These are phyloP conservation scores for Vavraia culicis DNA, from an alignment of 371 early-diverging fungal genomes.

Conservation along the genomic window DNA sequence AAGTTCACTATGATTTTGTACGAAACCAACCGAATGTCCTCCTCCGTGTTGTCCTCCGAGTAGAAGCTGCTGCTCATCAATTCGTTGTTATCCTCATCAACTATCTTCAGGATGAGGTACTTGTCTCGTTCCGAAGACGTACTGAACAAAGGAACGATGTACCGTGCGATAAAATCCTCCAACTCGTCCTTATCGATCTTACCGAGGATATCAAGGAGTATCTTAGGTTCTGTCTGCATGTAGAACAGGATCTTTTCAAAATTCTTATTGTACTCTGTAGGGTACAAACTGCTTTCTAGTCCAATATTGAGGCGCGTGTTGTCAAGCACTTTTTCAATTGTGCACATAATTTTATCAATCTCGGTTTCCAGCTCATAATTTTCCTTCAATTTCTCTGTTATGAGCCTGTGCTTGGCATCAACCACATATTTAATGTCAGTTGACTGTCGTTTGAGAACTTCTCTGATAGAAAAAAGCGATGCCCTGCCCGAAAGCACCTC, in stretches of 20 bases:
- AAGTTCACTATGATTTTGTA: background rate
- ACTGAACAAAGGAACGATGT: slow-evolving; percentile 69
- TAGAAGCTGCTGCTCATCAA: slow-evolving; percentile 1
- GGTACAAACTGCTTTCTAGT: slow-evolving; percentile 49
- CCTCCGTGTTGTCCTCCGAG: slow-evolving; percentile 2
- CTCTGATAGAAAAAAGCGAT: too few relatives aligned
- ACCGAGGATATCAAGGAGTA: slow-evolving; percentile 61
- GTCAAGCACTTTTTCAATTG: slow-evolving; percentile 73
- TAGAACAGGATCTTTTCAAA: slow-evolving; percentile 74
- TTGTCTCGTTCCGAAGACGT: slow-evolving; percentile 78
- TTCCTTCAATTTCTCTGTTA: slow-evolving; percentile 54
- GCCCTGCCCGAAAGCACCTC: too few relatives aligned
- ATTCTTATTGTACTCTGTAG: slow-evolving; percentile 43
- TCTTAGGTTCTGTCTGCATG: slow-evolving; percentile 73
- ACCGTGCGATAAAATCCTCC: slow-evolving; percentile 59
- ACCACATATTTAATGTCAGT: slow-evolving; percentile 28
- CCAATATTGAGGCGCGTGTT: slow-evolving; percentile 64
- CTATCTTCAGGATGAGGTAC: slow-evolving; percentile 68
- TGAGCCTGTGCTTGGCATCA: slow-evolving; percentile 23
- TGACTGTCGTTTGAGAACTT: too few relatives aligned
- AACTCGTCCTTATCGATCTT: slow-evolving; percentile 47
- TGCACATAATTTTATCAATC: slow-evolving; percentile 65
- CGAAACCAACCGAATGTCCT: background rate
- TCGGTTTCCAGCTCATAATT: slow-evolving; percentile 58
- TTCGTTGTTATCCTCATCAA: slow-evolving; percentile 37